These are phyloP conservation scores for Penicillium concentricum DNA, from an alignment of 2,329 filamentous ascomycete species.

Conservation along the genomic window DNA sequence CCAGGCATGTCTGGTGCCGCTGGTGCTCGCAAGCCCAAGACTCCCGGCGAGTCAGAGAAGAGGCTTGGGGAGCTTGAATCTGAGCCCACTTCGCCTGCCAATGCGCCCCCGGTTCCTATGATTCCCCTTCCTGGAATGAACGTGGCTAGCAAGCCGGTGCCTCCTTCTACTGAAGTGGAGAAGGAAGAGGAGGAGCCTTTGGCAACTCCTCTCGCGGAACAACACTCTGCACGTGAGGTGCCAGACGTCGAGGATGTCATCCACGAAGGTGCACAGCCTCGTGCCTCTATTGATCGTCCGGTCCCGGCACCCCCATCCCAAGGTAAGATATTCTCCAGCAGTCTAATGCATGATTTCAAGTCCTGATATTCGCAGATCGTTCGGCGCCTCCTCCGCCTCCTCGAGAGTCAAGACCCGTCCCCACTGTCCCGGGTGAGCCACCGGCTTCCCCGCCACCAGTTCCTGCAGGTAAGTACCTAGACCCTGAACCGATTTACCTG, in stretches of 20 bases:
- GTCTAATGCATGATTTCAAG: not conserved
- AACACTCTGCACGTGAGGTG: slow-evolving; percentile 47
- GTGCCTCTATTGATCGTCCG: slow-evolving; percentile 43
- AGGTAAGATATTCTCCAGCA: slow-evolving; percentile 44
- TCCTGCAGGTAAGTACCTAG: slow-evolving; percentile 57
- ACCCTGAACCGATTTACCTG: not conserved
- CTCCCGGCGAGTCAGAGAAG: slow-evolving; percentile 38
- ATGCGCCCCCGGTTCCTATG: slow-evolving; percentile 52
- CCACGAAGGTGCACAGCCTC: slow-evolving; percentile 33
- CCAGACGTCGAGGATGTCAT: slow-evolving; percentile 56
- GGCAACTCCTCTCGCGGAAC: slow-evolving; percentile 42
- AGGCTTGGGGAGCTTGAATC: slow-evolving; percentile 33
- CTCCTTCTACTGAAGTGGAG: slow-evolving; percentile 47
- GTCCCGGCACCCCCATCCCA: slow-evolving; percentile 48
- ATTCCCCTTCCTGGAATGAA: slow-evolving; percentile 70
- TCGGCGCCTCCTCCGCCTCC: slow-evolving; percentile 46
- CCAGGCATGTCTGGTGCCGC: slow-evolving; percentile 53
- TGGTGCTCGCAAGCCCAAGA: slow-evolving; percentile 51
- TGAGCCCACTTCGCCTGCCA: slow-evolving; percentile 30
- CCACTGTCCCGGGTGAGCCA: slow-evolving; percentile 37
- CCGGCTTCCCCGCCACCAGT: slow-evolving; percentile 37
- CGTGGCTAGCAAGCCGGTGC: slow-evolving; percentile 46
- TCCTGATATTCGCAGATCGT: slow-evolving; percentile 39
- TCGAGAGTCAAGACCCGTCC: slow-evolving; percentile 39
- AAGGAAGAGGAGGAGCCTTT: slow-evolving; percentile 53